These are phyloP conservation scores for Ulmus americana DNA, from an alignment of 331 rosid genomes.

Conservation along the genomic window DNA sequence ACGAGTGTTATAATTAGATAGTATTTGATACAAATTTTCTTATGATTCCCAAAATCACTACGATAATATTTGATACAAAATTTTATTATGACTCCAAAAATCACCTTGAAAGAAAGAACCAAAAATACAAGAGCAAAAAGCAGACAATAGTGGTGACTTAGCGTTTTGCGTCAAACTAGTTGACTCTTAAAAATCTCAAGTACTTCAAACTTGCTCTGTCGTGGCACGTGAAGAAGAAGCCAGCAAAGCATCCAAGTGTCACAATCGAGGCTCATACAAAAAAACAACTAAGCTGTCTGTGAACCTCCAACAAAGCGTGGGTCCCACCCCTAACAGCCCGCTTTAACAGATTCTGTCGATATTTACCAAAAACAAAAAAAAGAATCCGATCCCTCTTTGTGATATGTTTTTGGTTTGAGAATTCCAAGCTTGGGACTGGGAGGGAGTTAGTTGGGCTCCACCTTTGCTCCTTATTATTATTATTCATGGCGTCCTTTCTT, in stretches of 20 bases:
- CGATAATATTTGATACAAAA: too few relatives aligned
- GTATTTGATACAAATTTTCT: too few relatives aligned
- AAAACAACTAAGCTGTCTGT: conserved; percentile 53
- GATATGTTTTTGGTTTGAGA: not conserved
- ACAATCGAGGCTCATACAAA: conserved; percentile 21
- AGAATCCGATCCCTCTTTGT: too few relatives aligned
- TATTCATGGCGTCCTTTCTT: too few relatives aligned
- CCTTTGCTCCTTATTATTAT: not conserved
- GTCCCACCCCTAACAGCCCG: conserved; percentile 29
- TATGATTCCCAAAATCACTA: too few relatives aligned
- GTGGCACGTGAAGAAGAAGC: conserved; percentile 35
- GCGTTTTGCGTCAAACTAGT: conserved; percentile 3
- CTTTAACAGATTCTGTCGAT: conserved; percentile 42
- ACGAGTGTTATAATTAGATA: too few relatives aligned
- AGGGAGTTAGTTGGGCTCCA: conserved; percentile 24
- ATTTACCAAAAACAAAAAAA: conserved; percentile 8
- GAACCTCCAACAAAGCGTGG: conserved; percentile 46
- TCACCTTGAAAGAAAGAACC: too few relatives aligned
- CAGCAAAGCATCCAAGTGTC: conserved; percentile 42
- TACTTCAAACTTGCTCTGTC: conserved; percentile 15
- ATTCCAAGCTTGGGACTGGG: too few relatives aligned
- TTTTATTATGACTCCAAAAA: too few relatives aligned
- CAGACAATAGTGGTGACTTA: not conserved
- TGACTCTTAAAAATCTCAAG: not conserved
- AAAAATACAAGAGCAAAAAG: too few relatives aligned